Evolutionary conservation across 2,329 filamentous ascomycete genomes (phyloP).

Genomic region (Arachnomyces sp.): DNA sequence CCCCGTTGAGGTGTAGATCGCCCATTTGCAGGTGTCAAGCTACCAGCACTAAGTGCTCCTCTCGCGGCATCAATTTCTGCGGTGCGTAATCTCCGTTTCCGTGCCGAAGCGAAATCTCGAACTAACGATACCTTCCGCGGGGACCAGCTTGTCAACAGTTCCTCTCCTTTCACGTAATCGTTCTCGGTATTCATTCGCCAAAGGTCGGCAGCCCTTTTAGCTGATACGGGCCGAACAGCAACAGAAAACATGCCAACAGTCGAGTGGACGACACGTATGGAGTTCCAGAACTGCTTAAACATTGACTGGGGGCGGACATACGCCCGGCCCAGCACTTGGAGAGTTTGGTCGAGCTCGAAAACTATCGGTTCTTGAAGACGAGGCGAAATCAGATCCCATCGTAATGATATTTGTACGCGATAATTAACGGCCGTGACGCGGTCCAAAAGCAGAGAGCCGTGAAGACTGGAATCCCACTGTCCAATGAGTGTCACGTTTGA

Average conservation of each 20-base stretch:
- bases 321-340: constrained; percentile 75
- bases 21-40: constrained; percentile 27
- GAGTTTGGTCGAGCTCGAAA: constrained; percentile 71
- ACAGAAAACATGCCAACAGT: constrained; percentile 81
- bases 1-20: constrained; percentile 28
- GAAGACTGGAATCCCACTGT: constrained; percentile 94
- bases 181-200: constrained; percentile 95
- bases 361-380: constrained; percentile 82
- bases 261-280: constrained; percentile 76
- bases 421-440: constrained; percentile 88
- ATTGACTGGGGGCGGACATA: constrained; percentile 82
- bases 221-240: constrained; percentile 75
- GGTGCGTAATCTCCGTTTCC: constrained; percentile 64
- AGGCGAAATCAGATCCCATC: constrained; percentile 77
- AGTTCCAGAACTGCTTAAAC: constrained; percentile 80
- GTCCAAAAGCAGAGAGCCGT: constrained; percentile 88
- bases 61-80: constrained; percentile 67
- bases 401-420: constrained; percentile 76
- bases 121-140: constrained; percentile 85
- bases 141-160: constrained; percentile 74
- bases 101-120: constrained; percentile 72
- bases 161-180: constrained; percentile 94
- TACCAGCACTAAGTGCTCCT: constrained; percentile 35
- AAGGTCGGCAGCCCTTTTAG: constrained; percentile 84
- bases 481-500: constrained; percentile 77